A percentile compares a stretch with the other conserved stretches of the same genome.
Conservation (phyloP, 2,329 filamentous ascomycete species). For the Colletotrichum liriopes region DNA sequence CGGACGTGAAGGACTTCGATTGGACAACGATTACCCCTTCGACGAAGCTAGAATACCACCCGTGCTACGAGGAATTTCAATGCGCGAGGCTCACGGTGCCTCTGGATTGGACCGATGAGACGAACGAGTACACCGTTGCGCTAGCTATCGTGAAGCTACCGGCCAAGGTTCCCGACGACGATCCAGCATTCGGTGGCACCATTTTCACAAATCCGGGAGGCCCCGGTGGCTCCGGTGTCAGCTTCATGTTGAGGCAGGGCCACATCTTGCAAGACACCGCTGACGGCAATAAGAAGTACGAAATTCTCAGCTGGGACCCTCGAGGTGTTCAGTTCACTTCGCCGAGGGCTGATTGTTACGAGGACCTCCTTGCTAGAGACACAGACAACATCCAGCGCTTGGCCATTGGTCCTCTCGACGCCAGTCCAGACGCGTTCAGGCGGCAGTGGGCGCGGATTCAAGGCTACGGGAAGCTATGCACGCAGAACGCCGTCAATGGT, state of each 20-base stretch:
- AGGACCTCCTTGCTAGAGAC: constrained; percentile 50
- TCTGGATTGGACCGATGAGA: constrained; percentile 56
- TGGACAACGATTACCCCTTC: constrained; percentile 56
- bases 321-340: constrained; percentile 57
- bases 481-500: constrained; percentile 41
- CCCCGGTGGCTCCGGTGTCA: constrained; percentile 59
- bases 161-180: constrained; percentile 55
- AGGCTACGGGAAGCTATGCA: constrained; percentile 51
- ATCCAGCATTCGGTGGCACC: constrained; percentile 59
- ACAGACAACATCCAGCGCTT: constrained; percentile 50
- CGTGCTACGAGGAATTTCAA: constrained; percentile 56
- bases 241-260: constrained; percentile 48
- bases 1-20: constrained; percentile 48
- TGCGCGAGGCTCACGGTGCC: constrained; percentile 62
- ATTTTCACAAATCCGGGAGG: constrained; percentile 63
- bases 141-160: constrained; percentile 61
- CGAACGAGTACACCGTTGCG: constrained; percentile 51
- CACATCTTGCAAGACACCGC: constrained; percentile 34
- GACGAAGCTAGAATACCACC: constrained; percentile 54
- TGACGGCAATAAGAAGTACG: constrained; percentile 55
- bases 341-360: constrained; percentile 58
- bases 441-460: constrained; percentile 37
- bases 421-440: constrained; percentile 26
- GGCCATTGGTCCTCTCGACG: constrained; percentile 50
- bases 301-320: constrained; percentile 62